Percentiles rank a stretch among this genome's conserved stretches.
These are phyloP conservation scores for Pleurotus djamor DNA, from an alignment of 768 basidiomycete species.

Conservation along the genomic window DNA sequence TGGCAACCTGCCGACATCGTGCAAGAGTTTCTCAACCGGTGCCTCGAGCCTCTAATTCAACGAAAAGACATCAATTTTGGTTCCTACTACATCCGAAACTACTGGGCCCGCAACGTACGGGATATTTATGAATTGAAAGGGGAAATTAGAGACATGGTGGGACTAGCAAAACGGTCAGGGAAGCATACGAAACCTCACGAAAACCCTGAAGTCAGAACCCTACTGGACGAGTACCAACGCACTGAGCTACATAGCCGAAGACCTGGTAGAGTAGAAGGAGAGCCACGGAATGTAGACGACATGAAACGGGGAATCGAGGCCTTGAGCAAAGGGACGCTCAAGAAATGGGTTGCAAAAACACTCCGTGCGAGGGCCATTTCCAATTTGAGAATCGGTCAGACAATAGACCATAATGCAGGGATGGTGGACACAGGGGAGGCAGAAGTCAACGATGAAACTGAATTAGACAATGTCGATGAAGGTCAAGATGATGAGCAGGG, in stretches of 20 bases:
- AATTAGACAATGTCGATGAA: too few species aligned
- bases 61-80: too few species aligned
- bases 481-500: too few species aligned
- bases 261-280: constrained; percentile 13
- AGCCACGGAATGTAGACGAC: constrained; percentile 6
- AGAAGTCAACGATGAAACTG: too few species aligned
- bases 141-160: constrained; percentile 19
- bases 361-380: not conserved
- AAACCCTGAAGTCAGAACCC: constrained; percentile 14
- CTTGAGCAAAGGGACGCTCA: not conserved
- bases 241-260: constrained; percentile 17
- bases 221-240: constrained; percentile 15
- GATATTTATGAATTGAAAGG: constrained; percentile 25
- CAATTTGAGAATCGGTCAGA: too few species aligned
- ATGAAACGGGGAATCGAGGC: constrained; percentile 8
- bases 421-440: too few species aligned
- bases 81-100: constrained; percentile 26
- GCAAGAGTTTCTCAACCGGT: constrained; percentile 23
- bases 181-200: constrained; percentile 19
- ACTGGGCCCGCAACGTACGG: constrained; percentile 25
- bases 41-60: constrained; percentile 24
- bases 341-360: not conserved
- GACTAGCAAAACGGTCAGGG: constrained; percentile 13
- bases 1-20: constrained; percentile 27
- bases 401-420: too few species aligned